phyloP scores from a whole-genome alignment of 2,329 filamentous ascomycete species.

The Lasiodiplodia gonubiensis region DNA sequence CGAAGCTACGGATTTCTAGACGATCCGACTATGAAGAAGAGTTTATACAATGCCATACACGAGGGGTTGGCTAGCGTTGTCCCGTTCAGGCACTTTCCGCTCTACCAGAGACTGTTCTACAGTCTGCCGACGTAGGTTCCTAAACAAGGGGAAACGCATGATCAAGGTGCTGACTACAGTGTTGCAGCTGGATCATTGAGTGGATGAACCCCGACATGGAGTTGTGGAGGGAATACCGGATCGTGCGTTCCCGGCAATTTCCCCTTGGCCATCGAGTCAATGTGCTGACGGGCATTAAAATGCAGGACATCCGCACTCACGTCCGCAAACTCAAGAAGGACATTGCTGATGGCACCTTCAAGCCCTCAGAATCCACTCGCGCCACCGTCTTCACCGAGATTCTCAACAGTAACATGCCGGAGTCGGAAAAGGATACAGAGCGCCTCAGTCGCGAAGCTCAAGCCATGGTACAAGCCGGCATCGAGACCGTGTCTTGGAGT shows the following conservation, averaged over 20 bases:
- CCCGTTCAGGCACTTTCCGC: conserved; percentile 15
- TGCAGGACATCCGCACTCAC: conserved; percentile 4
- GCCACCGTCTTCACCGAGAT: conserved; percentile 23
- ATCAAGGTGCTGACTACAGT: background rate
- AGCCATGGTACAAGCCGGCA: conserved; percentile 40
- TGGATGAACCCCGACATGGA: conserved; percentile 15
- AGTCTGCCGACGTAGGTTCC: conserved; percentile 3
- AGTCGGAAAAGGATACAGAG: conserved; percentile 43
- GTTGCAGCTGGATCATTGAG: conserved; percentile 6
- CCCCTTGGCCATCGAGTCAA: background rate
- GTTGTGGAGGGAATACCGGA: conserved; percentile 1
- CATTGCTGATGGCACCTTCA: background rate
- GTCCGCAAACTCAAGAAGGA: conserved; percentile 11
- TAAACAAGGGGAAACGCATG: too few species aligned
- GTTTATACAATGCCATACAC: conserved; percentile 33
- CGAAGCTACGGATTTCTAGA: conserved; percentile 32
- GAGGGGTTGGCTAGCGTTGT: background rate
- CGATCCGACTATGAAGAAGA: conserved; percentile 22
- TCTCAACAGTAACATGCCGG: conserved; percentile 4
- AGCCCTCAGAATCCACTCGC: background rate
- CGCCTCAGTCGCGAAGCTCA: conserved; percentile 42
- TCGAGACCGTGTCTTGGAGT: conserved; percentile 36
- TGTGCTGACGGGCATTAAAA: background rate
- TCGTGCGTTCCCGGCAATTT: background rate
- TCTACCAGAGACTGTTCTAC: conserved; percentile 5